Conservation (phyloP, 2,329 filamentous ascomycete species). For the Daldinia sp. region DNA sequence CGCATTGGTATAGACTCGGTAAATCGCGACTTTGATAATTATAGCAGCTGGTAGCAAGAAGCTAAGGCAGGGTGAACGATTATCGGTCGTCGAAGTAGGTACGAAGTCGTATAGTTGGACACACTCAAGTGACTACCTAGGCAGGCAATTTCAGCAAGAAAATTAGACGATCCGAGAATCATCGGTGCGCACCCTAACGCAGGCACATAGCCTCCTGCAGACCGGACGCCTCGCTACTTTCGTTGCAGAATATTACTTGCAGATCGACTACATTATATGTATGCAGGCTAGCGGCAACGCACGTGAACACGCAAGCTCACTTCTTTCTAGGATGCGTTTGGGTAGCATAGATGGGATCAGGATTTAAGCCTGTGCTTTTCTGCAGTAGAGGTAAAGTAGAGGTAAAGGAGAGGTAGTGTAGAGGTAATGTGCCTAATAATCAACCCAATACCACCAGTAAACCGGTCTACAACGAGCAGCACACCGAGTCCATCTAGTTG, state of each 20-base stretch:
- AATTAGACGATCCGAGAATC: conserved; percentile 2
- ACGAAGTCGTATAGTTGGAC: not conserved
- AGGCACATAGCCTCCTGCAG: conserved; percentile 19
- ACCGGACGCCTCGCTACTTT: conserved; percentile 6
- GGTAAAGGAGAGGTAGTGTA: too few species aligned
- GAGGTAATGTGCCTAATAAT: too few species aligned
- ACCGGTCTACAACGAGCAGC: not conserved
- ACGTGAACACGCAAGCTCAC: conserved; percentile 29
- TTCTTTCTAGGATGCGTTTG: conserved; percentile 20
- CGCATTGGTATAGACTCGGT: conserved; percentile 1
- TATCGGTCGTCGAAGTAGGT: not conserved
- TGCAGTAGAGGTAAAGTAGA: too few species aligned
- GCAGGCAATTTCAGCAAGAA: not conserved
- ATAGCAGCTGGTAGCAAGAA: conserved; percentile 5
- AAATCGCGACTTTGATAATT: conserved; percentile 11
- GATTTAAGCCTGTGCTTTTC: conserved; percentile 28
- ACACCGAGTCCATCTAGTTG: not conserved
- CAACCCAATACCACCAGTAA: not conserved
- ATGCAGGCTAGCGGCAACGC: conserved; percentile 28
- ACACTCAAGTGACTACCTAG: not conserved
- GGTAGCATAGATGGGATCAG: conserved; percentile 28
- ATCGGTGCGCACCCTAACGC: conserved; percentile 19
- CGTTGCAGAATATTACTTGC: conserved; percentile 17
- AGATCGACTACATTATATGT: conserved; percentile 1
- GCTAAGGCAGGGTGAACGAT: not conserved